Percentiles rank a stretch among this genome's conserved stretches.
phyloP scores from a whole-genome alignment of 495 filamentous ascomycete genomes.

The Lasiosphaeriaceae sp. region DNA sequence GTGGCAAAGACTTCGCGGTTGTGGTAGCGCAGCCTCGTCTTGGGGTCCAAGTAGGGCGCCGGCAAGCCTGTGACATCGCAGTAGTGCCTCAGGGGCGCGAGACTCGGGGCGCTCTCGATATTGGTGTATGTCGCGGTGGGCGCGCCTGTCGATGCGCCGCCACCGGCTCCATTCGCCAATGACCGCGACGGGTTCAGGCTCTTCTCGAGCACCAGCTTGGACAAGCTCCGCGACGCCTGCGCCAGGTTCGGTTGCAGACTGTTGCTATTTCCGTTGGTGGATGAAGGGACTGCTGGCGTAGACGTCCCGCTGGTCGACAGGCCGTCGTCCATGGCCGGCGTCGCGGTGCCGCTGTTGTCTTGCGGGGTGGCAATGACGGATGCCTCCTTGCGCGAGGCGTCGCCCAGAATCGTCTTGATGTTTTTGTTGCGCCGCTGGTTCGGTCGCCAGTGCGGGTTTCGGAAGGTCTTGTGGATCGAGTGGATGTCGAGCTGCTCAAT shows the following conservation, averaged over 20 bases:
- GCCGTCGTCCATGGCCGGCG: constrained; percentile 56
- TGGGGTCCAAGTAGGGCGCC: constrained; percentile 87
- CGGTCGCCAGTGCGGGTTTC: constrained; percentile 82
- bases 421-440: constrained; percentile 96
- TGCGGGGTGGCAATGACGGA: constrained; percentile 72
- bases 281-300: constrained; percentile 52
- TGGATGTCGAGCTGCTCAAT: constrained; percentile 88
- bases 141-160: constrained; percentile 41
- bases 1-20: constrained; percentile 83
- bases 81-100: constrained; percentile 75
- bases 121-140: constrained; percentile 89
- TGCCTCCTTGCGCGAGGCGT: constrained; percentile 78
- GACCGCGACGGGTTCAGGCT: constrained; percentile 24
- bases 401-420: constrained; percentile 93
- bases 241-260: constrained; percentile 65
- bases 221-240: constrained; percentile 78
- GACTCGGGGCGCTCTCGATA: constrained; percentile 83
- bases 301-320: constrained; percentile 54
- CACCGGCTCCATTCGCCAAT: constrained; percentile 25
- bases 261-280: constrained; percentile 19
- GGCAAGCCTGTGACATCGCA: constrained; percentile 92
- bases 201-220: constrained; percentile 80
- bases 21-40: constrained; percentile 85
- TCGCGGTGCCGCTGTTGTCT: constrained; percentile 70
- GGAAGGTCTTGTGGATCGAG: constrained; percentile 75